These are phyloP conservation scores for Astraeus odoratus DNA, from an alignment of 768 basidiomycete species.

Conservation along the genomic window DNA sequence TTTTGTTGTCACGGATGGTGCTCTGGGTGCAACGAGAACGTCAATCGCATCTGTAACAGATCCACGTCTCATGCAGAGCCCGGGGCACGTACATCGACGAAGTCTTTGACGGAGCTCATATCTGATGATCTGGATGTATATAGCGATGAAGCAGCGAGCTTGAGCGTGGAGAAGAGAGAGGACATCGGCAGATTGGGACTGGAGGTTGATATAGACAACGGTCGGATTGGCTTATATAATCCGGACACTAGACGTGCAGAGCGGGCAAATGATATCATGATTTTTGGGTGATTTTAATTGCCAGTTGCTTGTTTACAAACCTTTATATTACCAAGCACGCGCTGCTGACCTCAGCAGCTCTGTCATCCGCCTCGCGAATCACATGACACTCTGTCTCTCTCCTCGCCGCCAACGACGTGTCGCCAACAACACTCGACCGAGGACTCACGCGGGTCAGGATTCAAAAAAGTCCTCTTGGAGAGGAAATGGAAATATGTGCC, in stretches of 20 bases:
- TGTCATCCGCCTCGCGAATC: too few relatives aligned
- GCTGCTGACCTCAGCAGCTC: neutral
- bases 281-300: neutral
- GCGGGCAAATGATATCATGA: neutral
- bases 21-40: conserved; percentile 35
- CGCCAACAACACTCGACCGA: too few relatives aligned
- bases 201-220: neutral
- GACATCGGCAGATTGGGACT: too few relatives aligned
- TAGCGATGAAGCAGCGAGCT: neutral
- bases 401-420: too few relatives aligned
- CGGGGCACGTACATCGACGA: neutral
- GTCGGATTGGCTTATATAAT: neutral
- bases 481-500: too few relatives aligned
- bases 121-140: neutral
- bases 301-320: neutral
- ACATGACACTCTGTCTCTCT: too few relatives aligned
- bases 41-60: conserved; percentile 13
- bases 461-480: too few relatives aligned
- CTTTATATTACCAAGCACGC: neutral
- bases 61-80: conserved; percentile 7
- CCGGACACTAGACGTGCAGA: neutral
- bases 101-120: neutral
- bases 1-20: conserved; percentile 42
- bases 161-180: neutral
- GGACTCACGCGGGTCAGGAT: too few relatives aligned